Base-by-base conservation (phyloP, 1,139 yeast species). In the Debaryomyces udenii region DNA sequence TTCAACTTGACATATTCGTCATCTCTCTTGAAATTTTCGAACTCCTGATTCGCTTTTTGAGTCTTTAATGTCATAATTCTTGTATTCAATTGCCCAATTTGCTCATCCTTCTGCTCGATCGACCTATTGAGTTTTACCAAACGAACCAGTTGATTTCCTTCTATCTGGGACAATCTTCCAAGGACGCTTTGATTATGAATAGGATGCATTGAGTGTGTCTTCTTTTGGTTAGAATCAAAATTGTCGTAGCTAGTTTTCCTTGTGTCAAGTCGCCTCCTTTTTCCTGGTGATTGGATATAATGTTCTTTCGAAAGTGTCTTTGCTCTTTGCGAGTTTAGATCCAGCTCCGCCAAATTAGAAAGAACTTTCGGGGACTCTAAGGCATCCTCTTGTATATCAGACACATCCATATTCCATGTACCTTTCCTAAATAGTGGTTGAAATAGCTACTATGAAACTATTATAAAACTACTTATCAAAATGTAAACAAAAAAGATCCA, bases 11-110 rank as follows among this genome's bases (percentile, higher is more conserved):
- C 41, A 14, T 59, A 59, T 15, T 66, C 59, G 38, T 66, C 70
- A 11, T 68, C 70, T 7, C 74, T 49, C 40, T 71, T 75, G 53
- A 67, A 70, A 42, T 68, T 57, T 32, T 68, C 66, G 34, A 64
- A 55, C 34, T 67, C 72, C 24, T 60, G 56, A 10, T 55, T 51
- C n/a, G 64, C 67, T 35, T 64, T 68, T 38, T 68, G 68, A 4
- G 74, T 74, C 40, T 65, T 63, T 20, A 68, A 43, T 3, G 69
- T 64, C 52, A 63, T 56, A 2, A 63, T 52, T 23, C 53, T 46
- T 11, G 59, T 54, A 30, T 55, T 54, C 31, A 62, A 42, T 17
- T 52, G 52, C 27, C 49, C 36, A 28, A 63, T 39, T 23, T 61
- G 60, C 4, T 51, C 52, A 15, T 44, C 43, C 26, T 50, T 44